These are phyloP conservation scores for Nakazawaea molendinolei DNA, from an alignment of 805 yeast species.

Conservation along the genomic window DNA sequence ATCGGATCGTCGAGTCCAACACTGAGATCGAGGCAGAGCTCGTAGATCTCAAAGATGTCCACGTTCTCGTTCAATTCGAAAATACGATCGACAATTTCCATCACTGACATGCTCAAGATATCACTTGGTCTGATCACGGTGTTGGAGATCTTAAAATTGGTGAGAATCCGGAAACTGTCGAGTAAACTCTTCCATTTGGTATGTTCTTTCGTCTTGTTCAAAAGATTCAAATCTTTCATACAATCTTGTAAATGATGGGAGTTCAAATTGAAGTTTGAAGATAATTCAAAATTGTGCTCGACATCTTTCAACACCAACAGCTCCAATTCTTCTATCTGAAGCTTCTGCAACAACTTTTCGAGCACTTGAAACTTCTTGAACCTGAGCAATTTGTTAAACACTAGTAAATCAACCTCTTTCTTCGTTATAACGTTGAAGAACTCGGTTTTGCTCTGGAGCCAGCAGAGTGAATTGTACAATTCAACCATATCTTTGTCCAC, in stretches of 20 bases:
- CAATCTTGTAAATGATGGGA: conserved; percentile 10
- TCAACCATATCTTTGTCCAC: conserved; percentile 3
- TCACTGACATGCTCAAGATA: not conserved
- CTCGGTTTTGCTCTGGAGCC: conserved; percentile 6
- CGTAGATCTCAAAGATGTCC: conserved; percentile 9
- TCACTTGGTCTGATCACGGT: conserved; percentile 6
- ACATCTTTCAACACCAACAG: conserved; percentile 8
- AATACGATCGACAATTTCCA: conserved; percentile 7
- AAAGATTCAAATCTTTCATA: conserved; percentile 4
- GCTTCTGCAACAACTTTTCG: not conserved
- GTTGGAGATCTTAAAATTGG: conserved; percentile 5
- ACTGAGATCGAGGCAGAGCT: not conserved
- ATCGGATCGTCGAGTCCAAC: conserved; percentile 6
- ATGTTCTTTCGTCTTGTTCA: not conserved
- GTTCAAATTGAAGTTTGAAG: conserved; percentile 10
- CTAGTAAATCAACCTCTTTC: conserved; percentile 3
- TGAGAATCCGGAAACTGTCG: conserved; percentile 6
- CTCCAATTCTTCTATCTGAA: conserved; percentile 1
- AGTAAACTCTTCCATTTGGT: conserved; percentile 1
- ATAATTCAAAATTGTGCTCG: conserved; percentile 6
- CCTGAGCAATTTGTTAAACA: conserved; percentile 6
- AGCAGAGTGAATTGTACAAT: conserved; percentile 8
- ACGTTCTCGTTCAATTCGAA: conserved; percentile 10
- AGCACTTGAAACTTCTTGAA: conserved; percentile 3
- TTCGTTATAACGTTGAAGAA: conserved; percentile 6